Conservation (phyloP, 2,329 filamentous ascomycete species). For the Cercospora janseana region DNA sequence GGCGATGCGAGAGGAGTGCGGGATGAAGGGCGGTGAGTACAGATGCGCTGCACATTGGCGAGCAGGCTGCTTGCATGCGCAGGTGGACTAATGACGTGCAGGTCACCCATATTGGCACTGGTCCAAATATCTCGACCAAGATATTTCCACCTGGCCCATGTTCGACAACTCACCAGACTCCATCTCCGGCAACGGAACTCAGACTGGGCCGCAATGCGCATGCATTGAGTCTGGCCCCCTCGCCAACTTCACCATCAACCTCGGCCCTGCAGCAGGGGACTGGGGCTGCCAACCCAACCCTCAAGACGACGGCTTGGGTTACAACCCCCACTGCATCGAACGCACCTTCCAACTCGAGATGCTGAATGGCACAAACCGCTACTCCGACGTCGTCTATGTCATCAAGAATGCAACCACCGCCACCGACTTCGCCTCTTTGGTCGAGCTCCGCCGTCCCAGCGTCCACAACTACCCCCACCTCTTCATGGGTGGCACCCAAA, state of each 20-base stretch:
- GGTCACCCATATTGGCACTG: constrained; percentile 53
- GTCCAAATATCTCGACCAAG: constrained; percentile 43
- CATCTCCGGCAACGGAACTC: constrained; percentile 29
- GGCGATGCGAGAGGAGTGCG: constrained; percentile 38
- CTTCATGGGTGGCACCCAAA: constrained; percentile 20
- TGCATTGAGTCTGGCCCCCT: constrained; percentile 53
- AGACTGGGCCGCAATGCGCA: constrained; percentile 39
- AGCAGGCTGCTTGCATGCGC: not conserved
- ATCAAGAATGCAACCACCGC: constrained; percentile 20
- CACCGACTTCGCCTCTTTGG: constrained; percentile 17
- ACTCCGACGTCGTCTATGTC: constrained; percentile 18
- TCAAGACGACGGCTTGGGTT: constrained; percentile 16
- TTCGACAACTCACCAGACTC: constrained; percentile 55
- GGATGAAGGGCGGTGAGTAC: constrained; percentile 7
- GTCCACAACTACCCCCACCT: constrained; percentile 17
- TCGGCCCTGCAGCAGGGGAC: constrained; percentile 19
- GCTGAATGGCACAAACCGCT: constrained; percentile 16
- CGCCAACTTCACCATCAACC: constrained; percentile 40
- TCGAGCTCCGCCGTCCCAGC: constrained; percentile 13
- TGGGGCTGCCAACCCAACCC: constrained; percentile 25
- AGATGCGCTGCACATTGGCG: not conserved
- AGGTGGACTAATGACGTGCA: not conserved
- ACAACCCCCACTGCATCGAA: constrained; percentile 22
- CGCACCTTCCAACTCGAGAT: constrained; percentile 7
- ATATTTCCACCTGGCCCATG: constrained; percentile 43